Evolutionary conservation across 805 yeast species (phyloP).

Genomic region (Starmerella davenportii): DNA sequence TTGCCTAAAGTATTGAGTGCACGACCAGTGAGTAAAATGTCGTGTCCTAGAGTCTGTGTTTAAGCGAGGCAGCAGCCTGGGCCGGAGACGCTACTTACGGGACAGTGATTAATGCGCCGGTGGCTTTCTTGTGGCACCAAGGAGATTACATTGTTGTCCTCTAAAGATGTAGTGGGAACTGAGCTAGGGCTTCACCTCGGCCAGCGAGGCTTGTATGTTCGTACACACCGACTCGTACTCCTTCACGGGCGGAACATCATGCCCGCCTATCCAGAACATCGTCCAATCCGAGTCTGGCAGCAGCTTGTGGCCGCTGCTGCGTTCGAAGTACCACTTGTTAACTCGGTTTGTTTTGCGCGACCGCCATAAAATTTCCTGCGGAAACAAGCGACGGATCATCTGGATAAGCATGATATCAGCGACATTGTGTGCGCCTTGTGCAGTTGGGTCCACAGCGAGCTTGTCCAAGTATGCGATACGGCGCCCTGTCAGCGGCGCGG

Average conservation of each 20-base stretch:
- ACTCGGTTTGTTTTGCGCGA: slow-evolving; percentile 76
- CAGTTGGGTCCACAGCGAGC: slow-evolving; percentile 66
- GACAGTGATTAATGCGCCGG: too few relatives aligned
- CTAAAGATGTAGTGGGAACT: too few relatives aligned
- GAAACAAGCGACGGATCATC: slow-evolving; percentile 45
- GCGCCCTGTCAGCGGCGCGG: slow-evolving; percentile 20
- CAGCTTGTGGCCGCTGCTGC: slow-evolving; percentile 54
- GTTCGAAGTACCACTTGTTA: slow-evolving; percentile 92
- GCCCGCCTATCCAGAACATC: slow-evolving; percentile 29
- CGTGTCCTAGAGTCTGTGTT: too few relatives aligned
- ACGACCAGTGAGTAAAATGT: too few relatives aligned
- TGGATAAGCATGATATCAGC: slow-evolving; percentile 86
- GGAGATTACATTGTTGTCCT: too few relatives aligned
- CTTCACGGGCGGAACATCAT: slow-evolving; percentile 24
- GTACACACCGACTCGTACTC: slow-evolving; percentile 39
- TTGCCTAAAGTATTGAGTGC: too few relatives aligned
- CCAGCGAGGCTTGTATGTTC: slow-evolving; percentile 32
- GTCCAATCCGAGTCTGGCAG: slow-evolving; percentile 28
- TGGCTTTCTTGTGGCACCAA: too few relatives aligned
- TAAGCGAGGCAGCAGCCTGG: too few relatives aligned
- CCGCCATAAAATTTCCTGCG: slow-evolving; percentile 71
- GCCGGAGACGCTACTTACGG: too few relatives aligned
- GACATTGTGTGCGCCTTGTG: slow-evolving; percentile 83
- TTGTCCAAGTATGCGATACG: slow-evolving; percentile 72
- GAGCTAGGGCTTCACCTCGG: too few relatives aligned